Evolutionary conservation across 441 rosid species (phyloP), one percentile per base, ranked within the genome.

Genomic region (Adansonia gregorii): DNA sequence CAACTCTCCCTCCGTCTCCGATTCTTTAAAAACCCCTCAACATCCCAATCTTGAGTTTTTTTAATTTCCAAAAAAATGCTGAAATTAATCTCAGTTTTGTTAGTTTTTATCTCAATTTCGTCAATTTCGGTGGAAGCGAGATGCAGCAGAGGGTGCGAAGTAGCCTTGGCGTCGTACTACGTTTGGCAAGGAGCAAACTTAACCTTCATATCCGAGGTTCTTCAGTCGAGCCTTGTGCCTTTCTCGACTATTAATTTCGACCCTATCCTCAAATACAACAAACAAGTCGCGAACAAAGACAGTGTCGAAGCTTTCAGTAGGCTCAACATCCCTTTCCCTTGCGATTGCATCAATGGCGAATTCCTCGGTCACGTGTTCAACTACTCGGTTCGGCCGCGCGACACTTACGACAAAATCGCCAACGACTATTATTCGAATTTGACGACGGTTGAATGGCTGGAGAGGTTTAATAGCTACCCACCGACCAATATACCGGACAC

Each of bases 311-410:
- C 66, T 6, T 70, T 0, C 10, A 68, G 20, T 3, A 83, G 93
- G 54, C 61, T 91, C 83, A 80, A 83, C 77, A n/a, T 91, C 67
- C 94, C 94, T 15, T 91, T 89, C 83, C 83, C 86, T 5, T 91
- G 94, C 76, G 89, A 66, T 9, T 91, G 94, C 83, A 77, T 87
- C 86, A 24, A 24, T 56, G 85, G 54, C 11, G 51, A 83, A 41
- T 86, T 88, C 76, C 87, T 56, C 5, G 93, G 85, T 55, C 89
- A 86, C 77, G 78, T 46, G 54, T 91, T 91, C 82, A 49, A 3
- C 20, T 89, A 72, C 83, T 0, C 15, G 4, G 31, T 87, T 65
- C 0, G 0, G 5, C 0, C 65, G 1, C 81, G 84, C 6, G 85
- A 87, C 76, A 79, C 85, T 14, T 91, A 88, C 81, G 58, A 6